Conservation (phyloP, 148 eudicot genomes). For the Simmondsia chinensis region DNA sequence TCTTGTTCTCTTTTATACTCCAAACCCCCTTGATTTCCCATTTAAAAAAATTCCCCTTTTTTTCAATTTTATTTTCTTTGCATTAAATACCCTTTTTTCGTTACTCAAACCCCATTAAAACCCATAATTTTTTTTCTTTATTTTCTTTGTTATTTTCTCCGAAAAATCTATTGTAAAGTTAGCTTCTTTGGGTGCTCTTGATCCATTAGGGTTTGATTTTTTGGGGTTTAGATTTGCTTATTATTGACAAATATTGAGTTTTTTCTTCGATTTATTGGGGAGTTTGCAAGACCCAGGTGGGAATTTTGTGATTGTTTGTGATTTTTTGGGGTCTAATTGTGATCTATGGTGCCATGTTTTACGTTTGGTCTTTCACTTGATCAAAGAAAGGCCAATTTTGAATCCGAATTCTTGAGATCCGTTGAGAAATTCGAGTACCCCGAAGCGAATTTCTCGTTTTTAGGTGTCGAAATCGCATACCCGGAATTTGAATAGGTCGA, state of each 20-base stretch:
- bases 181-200: too few species aligned
- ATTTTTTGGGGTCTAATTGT: neutral
- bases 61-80: neutral
- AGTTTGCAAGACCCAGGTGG: too few species aligned
- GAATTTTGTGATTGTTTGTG: too few species aligned
- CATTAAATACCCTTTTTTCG: constrained; percentile 5
- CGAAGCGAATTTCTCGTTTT: too few species aligned
- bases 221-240: too few species aligned
- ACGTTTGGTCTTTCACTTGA: neutral
- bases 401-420: neutral
- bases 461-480: neutral
- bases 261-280: too few species aligned
- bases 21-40: too few species aligned
- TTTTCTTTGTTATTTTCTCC: too few species aligned
- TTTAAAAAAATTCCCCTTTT: neutral
- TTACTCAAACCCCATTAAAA: neutral
- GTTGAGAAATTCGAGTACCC: neutral
- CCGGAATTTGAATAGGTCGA: neutral
- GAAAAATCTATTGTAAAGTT: too few species aligned
- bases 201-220: too few species aligned
- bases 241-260: too few species aligned
- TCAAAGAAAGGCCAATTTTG: constrained; percentile 3
- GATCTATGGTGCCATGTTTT: constrained; percentile 3
- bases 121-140: neutral
- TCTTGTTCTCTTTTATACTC: too few species aligned